Conservation (phyloP, 2,329 filamentous ascomycete genomes). For the Knoxdaviesia capensis region DNA sequence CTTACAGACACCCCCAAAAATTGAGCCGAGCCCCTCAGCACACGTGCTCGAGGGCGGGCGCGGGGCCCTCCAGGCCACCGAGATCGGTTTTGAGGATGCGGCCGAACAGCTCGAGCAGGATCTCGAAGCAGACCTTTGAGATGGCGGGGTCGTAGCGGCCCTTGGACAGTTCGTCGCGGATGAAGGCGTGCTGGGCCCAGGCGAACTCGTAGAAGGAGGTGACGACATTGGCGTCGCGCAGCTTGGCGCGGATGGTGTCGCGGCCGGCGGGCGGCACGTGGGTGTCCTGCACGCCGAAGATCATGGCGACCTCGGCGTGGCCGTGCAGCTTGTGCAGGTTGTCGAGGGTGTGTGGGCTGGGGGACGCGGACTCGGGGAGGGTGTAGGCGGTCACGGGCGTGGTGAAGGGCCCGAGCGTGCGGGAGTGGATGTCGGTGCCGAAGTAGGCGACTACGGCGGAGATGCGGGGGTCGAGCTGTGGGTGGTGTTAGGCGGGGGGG, state of each 20-base stretch:
- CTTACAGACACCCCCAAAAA: too few species aligned
- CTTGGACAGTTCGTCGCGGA: constrained; percentile 80
- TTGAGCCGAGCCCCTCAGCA: constrained; percentile 26
- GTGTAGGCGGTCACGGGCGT: constrained; percentile 22
- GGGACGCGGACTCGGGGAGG: constrained; percentile 8
- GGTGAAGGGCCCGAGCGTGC: constrained; percentile 46
- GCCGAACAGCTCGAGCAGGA: constrained; percentile 70
- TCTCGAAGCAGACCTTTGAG: constrained; percentile 75
- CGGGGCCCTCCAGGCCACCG: constrained; percentile 42
- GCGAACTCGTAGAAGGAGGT: constrained; percentile 79
- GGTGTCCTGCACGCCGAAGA: constrained; percentile 80
- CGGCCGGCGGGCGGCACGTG: constrained; percentile 71
- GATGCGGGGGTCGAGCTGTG: constrained; percentile 51
- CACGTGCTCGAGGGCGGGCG: constrained; percentile 48
- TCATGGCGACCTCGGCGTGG: constrained; percentile 65
- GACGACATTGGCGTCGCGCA: constrained; percentile 53
- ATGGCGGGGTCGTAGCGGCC: constrained; percentile 84
- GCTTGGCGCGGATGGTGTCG: constrained; percentile 63
- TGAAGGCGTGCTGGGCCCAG: constrained; percentile 92
- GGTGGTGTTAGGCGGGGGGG: not conserved
- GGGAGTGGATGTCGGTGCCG: constrained; percentile 73
- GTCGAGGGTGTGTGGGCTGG: constrained; percentile 31
- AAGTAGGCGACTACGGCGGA: constrained; percentile 72
- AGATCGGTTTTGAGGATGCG: constrained; percentile 61
- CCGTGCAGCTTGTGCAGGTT: constrained; percentile 49